These are phyloP conservation scores for Wickerhamiella alocasiicola DNA, from an alignment of 805 yeast species.

Conservation along the genomic window DNA sequence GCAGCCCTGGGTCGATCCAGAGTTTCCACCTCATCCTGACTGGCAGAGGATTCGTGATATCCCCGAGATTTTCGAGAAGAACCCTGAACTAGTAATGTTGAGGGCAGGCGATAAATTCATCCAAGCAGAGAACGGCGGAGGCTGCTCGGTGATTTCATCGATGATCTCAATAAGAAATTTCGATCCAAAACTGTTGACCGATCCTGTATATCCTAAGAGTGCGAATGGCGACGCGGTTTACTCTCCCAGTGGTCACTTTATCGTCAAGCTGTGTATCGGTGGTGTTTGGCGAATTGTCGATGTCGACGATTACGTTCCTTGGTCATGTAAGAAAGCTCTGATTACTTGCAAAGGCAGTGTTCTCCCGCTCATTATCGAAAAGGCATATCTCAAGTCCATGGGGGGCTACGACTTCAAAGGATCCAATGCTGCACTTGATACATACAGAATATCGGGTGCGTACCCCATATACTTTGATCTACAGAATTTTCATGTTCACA, in stretches of 20 bases:
- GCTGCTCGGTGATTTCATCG: constrained; percentile 69
- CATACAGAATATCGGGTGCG: constrained; percentile 57
- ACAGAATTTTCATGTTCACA: constrained; percentile 24
- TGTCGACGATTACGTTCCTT: constrained; percentile 39
- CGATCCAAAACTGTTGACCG: constrained; percentile 14
- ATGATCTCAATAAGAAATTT: constrained; percentile 35
- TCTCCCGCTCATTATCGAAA: constrained; percentile 70
- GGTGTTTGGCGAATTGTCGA: constrained; percentile 39
- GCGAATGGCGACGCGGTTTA: constrained; percentile 14
- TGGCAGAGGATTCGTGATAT: background rate
- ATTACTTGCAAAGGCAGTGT: constrained; percentile 7
- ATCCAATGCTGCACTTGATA: constrained; percentile 63
- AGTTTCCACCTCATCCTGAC: background rate
- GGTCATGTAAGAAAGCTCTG: background rate
- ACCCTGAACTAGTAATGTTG: constrained; percentile 2
- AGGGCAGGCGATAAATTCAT: constrained; percentile 2
- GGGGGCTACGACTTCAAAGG: constrained; percentile 58
- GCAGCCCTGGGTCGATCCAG: constrained; percentile 3
- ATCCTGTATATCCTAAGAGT: constrained; percentile 21
- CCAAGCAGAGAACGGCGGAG: constrained; percentile 29
- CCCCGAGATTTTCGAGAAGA: background rate
- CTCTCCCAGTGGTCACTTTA: constrained; percentile 26
- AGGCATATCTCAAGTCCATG: constrained; percentile 53
- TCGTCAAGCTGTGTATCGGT: constrained; percentile 37
- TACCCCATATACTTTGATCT: constrained; percentile 45